phyloP scores from a whole-genome alignment of 108 stramenopile genomes.

The Cyclotella choctawhatcheeana region DNA sequence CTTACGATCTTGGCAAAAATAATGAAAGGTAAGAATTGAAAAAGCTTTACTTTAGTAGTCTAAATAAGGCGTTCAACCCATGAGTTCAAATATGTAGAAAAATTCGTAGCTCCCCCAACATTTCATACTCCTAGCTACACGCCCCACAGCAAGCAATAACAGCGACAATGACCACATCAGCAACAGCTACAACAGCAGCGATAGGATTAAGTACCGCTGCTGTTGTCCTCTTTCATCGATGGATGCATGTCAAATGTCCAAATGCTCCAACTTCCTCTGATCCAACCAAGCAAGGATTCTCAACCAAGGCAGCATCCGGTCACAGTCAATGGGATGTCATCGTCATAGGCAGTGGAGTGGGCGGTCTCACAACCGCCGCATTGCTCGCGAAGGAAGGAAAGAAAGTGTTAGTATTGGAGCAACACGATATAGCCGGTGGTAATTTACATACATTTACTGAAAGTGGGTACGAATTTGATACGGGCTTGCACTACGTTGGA shows the following conservation, averaged over 20 bases:
- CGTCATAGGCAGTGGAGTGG: conserved; percentile 58
- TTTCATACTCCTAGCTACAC: too few relatives aligned
- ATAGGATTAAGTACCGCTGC: not conserved
- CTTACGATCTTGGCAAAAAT: too few relatives aligned
- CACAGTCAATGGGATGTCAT: conserved; percentile 61
- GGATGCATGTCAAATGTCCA: conserved; percentile 17
- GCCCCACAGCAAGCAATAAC: too few relatives aligned
- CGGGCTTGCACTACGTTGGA: conserved; percentile 57
- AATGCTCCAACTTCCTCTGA: conserved; percentile 22
- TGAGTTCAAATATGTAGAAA: too few relatives aligned
- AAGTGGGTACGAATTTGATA: conserved; percentile 52
- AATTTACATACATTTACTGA: conserved; percentile 56
- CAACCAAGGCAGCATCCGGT: conserved; percentile 30
- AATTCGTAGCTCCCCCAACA: too few relatives aligned
- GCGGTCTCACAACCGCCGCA: conserved; percentile 45
- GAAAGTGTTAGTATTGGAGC: conserved; percentile 59
- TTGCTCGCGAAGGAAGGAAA: conserved; percentile 41
- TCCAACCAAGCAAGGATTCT: conserved; percentile 47
- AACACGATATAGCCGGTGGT: conserved; percentile 56
- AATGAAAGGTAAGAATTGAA: too few relatives aligned
- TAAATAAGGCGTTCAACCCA: too few relatives aligned
- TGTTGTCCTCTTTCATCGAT: not conserved
- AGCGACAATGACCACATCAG: too few relatives aligned
- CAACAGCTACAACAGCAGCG: not conserved
- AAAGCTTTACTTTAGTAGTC: too few relatives aligned